Conservation (phyloP, 1,139 yeast genomes). For the Yamadazyma friedrichii region DNA sequence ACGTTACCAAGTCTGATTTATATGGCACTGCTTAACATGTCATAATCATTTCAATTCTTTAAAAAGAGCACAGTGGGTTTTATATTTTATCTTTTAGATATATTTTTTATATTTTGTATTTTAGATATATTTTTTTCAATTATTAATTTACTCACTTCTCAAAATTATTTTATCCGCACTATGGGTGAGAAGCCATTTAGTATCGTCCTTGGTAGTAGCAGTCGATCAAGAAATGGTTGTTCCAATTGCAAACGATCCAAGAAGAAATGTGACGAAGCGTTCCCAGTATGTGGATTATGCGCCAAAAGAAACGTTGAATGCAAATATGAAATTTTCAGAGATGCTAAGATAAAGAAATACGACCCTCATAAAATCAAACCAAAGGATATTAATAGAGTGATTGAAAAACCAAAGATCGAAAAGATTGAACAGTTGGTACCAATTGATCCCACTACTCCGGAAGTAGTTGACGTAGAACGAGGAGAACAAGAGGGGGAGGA, state of each 20-base stretch:
- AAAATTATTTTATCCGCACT: background rate
- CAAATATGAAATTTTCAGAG: constrained; percentile 10
- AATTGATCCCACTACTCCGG: too few relatives aligned
- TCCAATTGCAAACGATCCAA: constrained; percentile 12
- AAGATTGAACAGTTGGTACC: too few relatives aligned
- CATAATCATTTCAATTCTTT: background rate
- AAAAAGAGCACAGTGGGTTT: background rate
- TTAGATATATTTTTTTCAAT: too few relatives aligned
- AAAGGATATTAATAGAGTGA: too few relatives aligned
- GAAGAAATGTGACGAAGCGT: constrained; percentile 15
- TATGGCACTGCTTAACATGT: background rate
- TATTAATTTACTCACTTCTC: background rate
- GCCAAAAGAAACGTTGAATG: constrained; percentile 8
- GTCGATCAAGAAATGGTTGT: constrained; percentile 16
- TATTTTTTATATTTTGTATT: too few relatives aligned
- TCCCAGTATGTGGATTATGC: constrained; percentile 13
- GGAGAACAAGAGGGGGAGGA: too few relatives aligned
- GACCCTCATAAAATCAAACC: background rate
- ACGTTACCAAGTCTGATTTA: constrained; percentile 17
- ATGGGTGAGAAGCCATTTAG: constrained; percentile 5
- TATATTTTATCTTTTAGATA: background rate
- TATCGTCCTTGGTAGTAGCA: constrained; percentile 9
- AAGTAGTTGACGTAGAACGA: too few relatives aligned
- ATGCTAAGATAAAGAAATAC: constrained; percentile 2
- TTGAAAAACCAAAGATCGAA: background rate